Base-by-base conservation (phyloP, 2,329 filamentous ascomycete species). In the Hypoxylon sp. region DNA sequence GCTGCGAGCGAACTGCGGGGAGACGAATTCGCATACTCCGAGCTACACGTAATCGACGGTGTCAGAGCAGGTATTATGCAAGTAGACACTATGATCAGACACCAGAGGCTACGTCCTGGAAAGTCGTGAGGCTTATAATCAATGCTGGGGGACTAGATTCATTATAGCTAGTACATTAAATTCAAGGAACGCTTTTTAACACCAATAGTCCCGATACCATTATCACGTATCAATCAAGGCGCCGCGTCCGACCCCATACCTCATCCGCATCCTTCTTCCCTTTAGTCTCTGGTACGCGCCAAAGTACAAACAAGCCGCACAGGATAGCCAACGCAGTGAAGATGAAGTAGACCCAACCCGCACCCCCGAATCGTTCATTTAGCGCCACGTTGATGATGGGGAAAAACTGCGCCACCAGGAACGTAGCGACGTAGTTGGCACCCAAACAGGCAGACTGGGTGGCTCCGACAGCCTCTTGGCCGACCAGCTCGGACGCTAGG, bases 401-500 rank as follows among this genome's bases (percentile, higher is more conserved):
- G 81, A 99, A 97, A 79, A 97, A 97, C 72, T 97, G 93, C 0
- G 94, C 94, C 1, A 99, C 93, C 20, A 97, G 71, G 74, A 97
- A 98, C 0, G 94, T 98, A 0, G 93, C 91, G 24, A 92, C 83
- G 83, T 96, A 98, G 77, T 95, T 98, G 13, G 92, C 90, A 1
- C 88, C 92, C 22, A 98, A 79, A 0, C 90, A 91, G 86, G 93
- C 96, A 60, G 91, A 94, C 77, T 99, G 95, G 0, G 93, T 91
- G 0, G 94, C 93, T 1, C 94, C 94, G 0, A 97, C 93, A 0
- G 94, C 95, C 75, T 97, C 93, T 11, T 93, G 89, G 0, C 89
- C 91, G 0, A 98, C 95, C 2, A 98, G 86, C 78, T 98, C 95
- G 1, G 92, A 94, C 0, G 94, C 90, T 48, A 99, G 84, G 69